Evolutionary conservation across 1,139 yeast species (phyloP), one percentile per base, ranked within the genome.

Genomic region (Blastobotrys petasosporus): DNA sequence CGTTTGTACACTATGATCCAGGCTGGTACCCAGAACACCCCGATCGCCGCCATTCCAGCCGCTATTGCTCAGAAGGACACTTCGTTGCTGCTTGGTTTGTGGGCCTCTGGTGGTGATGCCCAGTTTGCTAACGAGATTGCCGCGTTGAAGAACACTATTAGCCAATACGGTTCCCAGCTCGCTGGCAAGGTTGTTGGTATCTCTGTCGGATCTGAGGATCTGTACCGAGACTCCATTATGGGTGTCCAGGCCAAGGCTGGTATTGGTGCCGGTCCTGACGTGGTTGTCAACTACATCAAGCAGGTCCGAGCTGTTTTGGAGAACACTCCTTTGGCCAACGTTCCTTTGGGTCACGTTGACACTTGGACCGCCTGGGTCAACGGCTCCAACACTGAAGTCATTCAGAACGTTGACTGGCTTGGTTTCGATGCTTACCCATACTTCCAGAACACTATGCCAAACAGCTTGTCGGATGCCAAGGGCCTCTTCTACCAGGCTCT

Each of bases 181-280:
- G 39, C 39, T 15, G 56, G 54, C 42, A 41, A 50, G 53, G 75
- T 86, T 62, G 78, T 82, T 60, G 84, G 81, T 39, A 74, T 87
- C 70, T 73, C 85, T 45, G 95, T 87, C 54, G 96, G 95, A 58
- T 85, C 95, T 30, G 96, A 87, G 74, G 92, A 94, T 54, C 74
- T 87, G 56, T 87, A 87, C 77, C 85, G 96, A 76, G 77, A 69
- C 41, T 55, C 59, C 37, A 57, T 51, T 41, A 49, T 59, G 58
- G 61, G 62, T 28, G 53, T 61, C 32, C 50, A 54, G 49, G 52
- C 54, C 42, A 41, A 52, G 29, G 58, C 54, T 34, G 59, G 59
- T 33, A 42, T 52, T 41, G 94, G 85, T 66, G 59, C 83, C 65
- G 74, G 84, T 47, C 87, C 90, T 42, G 59, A 70, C 28, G 77